Percentiles rank a stretch among this genome's conserved stretches.
Evolutionary conservation across 2,329 filamentous ascomycete genomes (phyloP).

Genomic region (Chalaropsis ovoidea): DNA sequence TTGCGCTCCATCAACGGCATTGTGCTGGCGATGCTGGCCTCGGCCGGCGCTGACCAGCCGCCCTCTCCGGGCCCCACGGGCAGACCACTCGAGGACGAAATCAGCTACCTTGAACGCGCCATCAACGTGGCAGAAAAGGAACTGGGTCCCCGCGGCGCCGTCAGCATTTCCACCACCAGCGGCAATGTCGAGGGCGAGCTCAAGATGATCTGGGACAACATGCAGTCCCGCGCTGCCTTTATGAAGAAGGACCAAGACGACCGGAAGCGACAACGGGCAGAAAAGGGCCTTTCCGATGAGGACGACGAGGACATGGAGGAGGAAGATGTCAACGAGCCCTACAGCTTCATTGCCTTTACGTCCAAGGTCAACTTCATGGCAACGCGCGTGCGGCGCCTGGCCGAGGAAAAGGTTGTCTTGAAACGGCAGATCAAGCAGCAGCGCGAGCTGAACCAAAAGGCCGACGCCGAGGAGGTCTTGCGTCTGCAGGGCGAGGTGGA

Average conservation of each 20-base stretch:
- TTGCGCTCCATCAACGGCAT: conserved; percentile 54
- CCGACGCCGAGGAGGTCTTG: conserved; percentile 57
- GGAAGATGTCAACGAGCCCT: conserved; percentile 51
- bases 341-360: conserved; percentile 66
- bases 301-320: conserved; percentile 54
- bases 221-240: conserved; percentile 43
- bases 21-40: conserved; percentile 48
- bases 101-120: conserved; percentile 55
- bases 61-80: conserved; percentile 49
- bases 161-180: conserved; percentile 32
- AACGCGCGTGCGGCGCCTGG: conserved; percentile 61
- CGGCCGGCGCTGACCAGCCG: conserved; percentile 41
- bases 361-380: conserved; percentile 71
- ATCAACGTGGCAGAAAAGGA: conserved; percentile 23
- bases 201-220: conserved; percentile 47
- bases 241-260: conserved; percentile 46
- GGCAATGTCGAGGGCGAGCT: conserved; percentile 50
- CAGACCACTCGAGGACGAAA: conserved; percentile 53
- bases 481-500: conserved; percentile 25
- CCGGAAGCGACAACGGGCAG: conserved; percentile 42
- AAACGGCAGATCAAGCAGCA: conserved; percentile 92
- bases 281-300: conserved; percentile 50
- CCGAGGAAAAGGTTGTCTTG: conserved; percentile 80
- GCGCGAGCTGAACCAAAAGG: conserved; percentile 80
- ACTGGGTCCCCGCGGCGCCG: conserved; percentile 20